Evolutionary conservation across 129 eudicot species (phyloP), one percentile per base, ranked within the genome.

Genomic region (Flaveria linearis): DNA sequence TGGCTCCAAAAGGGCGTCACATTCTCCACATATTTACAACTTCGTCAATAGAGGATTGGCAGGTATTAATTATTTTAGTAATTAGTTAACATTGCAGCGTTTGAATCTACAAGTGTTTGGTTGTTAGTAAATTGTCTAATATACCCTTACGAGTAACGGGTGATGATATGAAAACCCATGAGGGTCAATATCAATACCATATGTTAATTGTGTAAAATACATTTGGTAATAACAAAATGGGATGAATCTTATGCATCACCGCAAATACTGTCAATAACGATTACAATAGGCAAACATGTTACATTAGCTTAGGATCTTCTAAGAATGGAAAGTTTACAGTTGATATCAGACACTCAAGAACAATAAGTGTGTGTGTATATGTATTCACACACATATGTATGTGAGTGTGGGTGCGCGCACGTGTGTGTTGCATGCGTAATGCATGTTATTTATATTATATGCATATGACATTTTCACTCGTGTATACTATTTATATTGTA

Each of bases 21-120:
- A 95, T 95, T 83, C 97, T 95, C 79, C 99, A 95, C 84, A 91
- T 95, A 82, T 95, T 95, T 82, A 89, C 99, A 41, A 89, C 96
- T 52, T 89, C 99, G 3, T 86, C 96, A 74, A 90, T 95, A 66
- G 97, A 95, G 79, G 99, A 95, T 76, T 95, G 99, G 99, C 87
- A 89, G 99, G 99, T 95, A 67, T 23, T 50, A 53, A 41, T 75
- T 52, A 26, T 64, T 10, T n/a, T 15, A 26, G 53, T 53, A 69
- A 69, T 15, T 26, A 39, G 30, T 14, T 46, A 60, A 74, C 50
- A 17, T 62, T n/a, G 70, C 66, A 39, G 49, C 65, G 10, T 47
- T 53, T 46, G 7, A 43, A 22, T 68, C 13, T 65, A 12, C 47
- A 14, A 43, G 41, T 36, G 41, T 36, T 5, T 36, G 41, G 41